phyloP scores from a whole-genome alignment of 2,329 filamentous ascomycete genomes.

The Sporothrix variecibatus region DNA sequence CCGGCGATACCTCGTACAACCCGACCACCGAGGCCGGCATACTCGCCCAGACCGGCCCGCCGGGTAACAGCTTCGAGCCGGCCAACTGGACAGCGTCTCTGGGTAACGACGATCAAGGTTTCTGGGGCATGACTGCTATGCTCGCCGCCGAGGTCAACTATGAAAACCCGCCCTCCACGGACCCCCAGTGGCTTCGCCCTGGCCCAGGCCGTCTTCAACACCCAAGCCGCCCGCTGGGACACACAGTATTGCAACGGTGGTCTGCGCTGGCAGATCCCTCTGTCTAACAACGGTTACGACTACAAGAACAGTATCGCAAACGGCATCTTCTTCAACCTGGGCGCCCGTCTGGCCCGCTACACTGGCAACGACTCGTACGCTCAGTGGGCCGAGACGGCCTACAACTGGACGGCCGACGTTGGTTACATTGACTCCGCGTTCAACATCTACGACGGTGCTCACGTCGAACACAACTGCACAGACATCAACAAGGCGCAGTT shows the following conservation, averaged over 20 bases:
- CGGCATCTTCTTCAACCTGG: slow-evolving; percentile 65
- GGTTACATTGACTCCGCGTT: slow-evolving; percentile 60
- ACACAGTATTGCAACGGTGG: slow-evolving; percentile 62
- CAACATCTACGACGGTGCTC: slow-evolving; percentile 65
- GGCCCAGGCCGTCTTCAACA: slow-evolving; percentile 60
- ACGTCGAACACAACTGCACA: slow-evolving; percentile 60
- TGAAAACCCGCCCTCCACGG: slow-evolving; percentile 45
- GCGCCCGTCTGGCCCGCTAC: slow-evolving; percentile 70
- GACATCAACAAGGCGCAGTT: slow-evolving; percentile 64
- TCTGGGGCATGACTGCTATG: slow-evolving; percentile 61
- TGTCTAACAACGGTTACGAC: slow-evolving; percentile 63
- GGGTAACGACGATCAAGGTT: slow-evolving; percentile 63
- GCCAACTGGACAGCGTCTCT: slow-evolving; percentile 46
- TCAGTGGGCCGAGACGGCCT: slow-evolving; percentile 61
- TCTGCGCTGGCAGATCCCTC: slow-evolving; percentile 67
- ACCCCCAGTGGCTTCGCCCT: slow-evolving; percentile 56
- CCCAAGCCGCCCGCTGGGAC: slow-evolving; percentile 60
- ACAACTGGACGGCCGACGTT: slow-evolving; percentile 59
- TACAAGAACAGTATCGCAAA: slow-evolving; percentile 69
- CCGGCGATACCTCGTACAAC: slow-evolving; percentile 53
- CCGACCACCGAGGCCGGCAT: slow-evolving; percentile 48
- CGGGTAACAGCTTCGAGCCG: slow-evolving; percentile 52
- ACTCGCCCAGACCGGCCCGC: slow-evolving; percentile 48
- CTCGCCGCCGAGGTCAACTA: slow-evolving; percentile 58
- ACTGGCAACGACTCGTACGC: slow-evolving; percentile 67